A percentile compares a stretch with the other conserved stretches of the same genome.
phyloP scores from a whole-genome alignment of 331 rosid species.

The Phaseolus coccineus region DNA sequence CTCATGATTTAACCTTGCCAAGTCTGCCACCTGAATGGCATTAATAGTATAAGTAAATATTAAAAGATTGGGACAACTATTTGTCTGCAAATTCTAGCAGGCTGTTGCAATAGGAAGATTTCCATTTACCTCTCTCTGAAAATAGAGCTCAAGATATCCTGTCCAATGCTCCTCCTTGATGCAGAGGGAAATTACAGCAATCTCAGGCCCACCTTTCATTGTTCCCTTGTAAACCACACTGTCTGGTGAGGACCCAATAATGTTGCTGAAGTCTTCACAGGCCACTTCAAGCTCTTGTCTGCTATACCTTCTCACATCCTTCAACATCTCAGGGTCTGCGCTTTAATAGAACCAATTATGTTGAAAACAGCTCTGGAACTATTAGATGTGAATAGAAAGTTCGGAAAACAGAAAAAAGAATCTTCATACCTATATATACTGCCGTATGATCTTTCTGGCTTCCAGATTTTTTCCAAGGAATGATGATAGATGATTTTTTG shows the following conservation, averaged over 20 bases:
- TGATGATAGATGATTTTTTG: conserved; percentile 78
- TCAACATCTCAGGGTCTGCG: conserved; percentile 83
- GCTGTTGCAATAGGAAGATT: conserved; percentile 36
- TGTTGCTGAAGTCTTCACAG: conserved; percentile 98
- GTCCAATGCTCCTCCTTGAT: conserved; percentile 92
- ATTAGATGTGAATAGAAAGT: conserved; percentile 22
- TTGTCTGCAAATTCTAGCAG: conserved; percentile 31
- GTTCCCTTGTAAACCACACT: conserved; percentile 95
- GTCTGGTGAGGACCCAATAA: conserved; percentile 96
- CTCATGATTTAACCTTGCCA: conserved; percentile 83
- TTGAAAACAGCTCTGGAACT: conserved; percentile 39
- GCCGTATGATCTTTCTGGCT: conserved; percentile 73
- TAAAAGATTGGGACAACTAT: conserved; percentile 17
- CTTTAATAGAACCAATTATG: conserved; percentile 35
- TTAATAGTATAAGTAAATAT: conserved; percentile 34
- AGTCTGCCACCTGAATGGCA: conserved; percentile 76
- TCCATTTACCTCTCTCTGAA: conserved; percentile 82
- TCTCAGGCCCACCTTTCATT: conserved; percentile 92
- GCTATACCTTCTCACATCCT: conserved; percentile 75
- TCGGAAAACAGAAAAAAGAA: conserved; percentile 44
- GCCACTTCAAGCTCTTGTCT: conserved; percentile 98
- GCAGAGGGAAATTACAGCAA: conserved; percentile 94
- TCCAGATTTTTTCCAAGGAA: conserved; percentile 91
- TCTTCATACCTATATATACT: conserved; percentile 77
- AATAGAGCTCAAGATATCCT: conserved; percentile 89